Conservation (phyloP, 192 early-diverging fungal species). For the Dimargaris verticillata region DNA sequence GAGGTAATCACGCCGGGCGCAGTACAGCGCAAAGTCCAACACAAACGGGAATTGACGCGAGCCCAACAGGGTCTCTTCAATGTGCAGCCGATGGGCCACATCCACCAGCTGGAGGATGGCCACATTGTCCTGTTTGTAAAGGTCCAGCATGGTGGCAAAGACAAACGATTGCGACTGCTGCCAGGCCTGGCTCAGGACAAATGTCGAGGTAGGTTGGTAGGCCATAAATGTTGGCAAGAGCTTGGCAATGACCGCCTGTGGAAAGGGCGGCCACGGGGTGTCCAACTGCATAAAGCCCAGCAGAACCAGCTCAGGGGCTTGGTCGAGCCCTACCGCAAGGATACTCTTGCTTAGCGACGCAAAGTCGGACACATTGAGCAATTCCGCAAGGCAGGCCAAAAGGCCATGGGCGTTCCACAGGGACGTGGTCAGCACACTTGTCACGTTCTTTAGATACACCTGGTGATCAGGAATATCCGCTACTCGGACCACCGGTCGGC, state of each 20-base stretch:
- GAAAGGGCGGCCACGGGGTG: background rate
- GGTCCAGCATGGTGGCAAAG: constrained; percentile 9
- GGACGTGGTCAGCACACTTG: constrained; percentile 11
- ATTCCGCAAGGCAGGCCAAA: constrained; percentile 20
- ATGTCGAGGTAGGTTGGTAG: background rate
- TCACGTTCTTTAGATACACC: background rate
- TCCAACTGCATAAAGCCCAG: constrained; percentile 29
- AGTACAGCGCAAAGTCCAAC: constrained; percentile 29
- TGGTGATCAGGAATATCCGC: background rate
- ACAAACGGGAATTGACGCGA: constrained; percentile 17
- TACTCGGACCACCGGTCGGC: background rate
- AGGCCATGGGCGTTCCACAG: constrained; percentile 35
- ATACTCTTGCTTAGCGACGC: constrained; percentile 16
- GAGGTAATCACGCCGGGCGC: constrained; percentile 27
- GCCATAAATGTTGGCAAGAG: background rate
- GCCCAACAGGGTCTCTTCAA: background rate
- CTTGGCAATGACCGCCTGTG: constrained; percentile 1
- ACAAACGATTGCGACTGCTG: background rate
- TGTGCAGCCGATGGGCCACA: background rate
- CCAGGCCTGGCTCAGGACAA: constrained; percentile 7
- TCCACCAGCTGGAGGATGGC: constrained; percentile 3
- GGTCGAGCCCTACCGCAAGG: constrained; percentile 25
- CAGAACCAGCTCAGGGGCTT: constrained; percentile 32
- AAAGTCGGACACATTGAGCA: background rate
- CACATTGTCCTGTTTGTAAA: constrained; percentile 1